phyloP scores from a whole-genome alignment of 768 basidiomycete species.

The Mycena vulgaris region DNA sequence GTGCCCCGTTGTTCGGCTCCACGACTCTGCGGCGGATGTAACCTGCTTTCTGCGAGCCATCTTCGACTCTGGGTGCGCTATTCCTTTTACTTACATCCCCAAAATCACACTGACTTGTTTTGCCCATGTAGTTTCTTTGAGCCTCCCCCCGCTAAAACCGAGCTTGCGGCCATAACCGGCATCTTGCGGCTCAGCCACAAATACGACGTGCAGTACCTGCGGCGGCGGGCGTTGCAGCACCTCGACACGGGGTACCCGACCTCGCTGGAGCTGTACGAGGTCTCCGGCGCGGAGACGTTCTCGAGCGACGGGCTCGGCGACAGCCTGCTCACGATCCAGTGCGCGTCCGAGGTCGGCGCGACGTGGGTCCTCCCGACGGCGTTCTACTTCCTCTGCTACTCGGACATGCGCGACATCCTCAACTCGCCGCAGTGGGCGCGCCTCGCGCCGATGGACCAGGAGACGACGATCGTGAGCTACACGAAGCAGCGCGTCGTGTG shows the following conservation, averaged over 20 bases:
- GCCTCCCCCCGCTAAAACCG: conserved; percentile 25
- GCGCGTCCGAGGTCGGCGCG: conserved; percentile 32
- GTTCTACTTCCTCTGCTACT: conserved; percentile 38
- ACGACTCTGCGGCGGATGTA: conserved; percentile 24
- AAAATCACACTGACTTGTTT: neutral
- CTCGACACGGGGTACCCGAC: conserved; percentile 31
- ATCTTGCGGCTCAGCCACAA: conserved; percentile 35
- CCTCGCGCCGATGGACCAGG: conserved; percentile 15
- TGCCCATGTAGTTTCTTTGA: conserved; percentile 27
- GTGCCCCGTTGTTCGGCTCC: conserved; percentile 34
- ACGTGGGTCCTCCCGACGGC: conserved; percentile 36
- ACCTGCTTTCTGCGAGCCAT: conserved; percentile 29
- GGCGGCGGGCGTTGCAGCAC: conserved; percentile 28
- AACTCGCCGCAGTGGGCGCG: conserved; percentile 14
- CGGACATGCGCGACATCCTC: conserved; percentile 37
- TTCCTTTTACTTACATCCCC: neutral
- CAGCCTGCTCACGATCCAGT: conserved; percentile 28
- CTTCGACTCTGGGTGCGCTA: conserved; percentile 29
- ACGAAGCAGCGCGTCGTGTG: conserved; percentile 36
- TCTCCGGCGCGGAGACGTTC: conserved; percentile 36
- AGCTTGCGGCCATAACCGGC: conserved; percentile 23
- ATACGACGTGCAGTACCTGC: conserved; percentile 35
- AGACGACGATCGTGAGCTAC: conserved; percentile 30
- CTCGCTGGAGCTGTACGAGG: conserved; percentile 28
- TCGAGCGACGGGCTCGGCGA: conserved; percentile 34